Conservation (phyloP, 441 rosid genomes). For the Syzygium malaccense region DNA sequence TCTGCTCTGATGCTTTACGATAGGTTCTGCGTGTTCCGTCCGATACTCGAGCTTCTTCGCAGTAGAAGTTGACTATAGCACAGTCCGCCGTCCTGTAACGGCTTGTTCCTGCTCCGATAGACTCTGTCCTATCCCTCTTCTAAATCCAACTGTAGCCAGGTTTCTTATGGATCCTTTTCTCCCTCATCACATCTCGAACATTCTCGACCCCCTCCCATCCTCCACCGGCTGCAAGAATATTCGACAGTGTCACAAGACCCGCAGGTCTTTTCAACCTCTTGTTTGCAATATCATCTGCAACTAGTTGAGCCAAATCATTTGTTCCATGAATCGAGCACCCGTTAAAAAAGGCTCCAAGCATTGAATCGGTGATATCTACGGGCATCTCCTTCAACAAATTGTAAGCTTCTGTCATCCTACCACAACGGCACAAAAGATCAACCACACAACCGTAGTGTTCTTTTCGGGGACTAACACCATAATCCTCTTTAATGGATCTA, state of each 20-base stretch:
- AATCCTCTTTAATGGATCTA: conserved; percentile 19
- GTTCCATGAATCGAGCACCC: conserved; percentile 31
- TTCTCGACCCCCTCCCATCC: conserved; percentile 34
- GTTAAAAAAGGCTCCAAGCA: conserved; percentile 33
- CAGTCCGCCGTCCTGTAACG: not conserved
- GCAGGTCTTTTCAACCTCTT: conserved; percentile 21
- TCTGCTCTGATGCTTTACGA: not conserved
- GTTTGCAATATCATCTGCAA: conserved; percentile 12
- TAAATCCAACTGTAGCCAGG: conserved; percentile 25
- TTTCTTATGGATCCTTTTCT: conserved; percentile 22
- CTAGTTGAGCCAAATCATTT: conserved; percentile 27
- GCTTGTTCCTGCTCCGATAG: not conserved
- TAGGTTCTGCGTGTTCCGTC: not conserved
- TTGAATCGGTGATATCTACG: conserved; percentile 18
- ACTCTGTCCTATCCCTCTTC: not conserved
- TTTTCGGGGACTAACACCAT: conserved; percentile 6
- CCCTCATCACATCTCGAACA: conserved; percentile 31
- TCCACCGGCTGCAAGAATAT: conserved; percentile 32
- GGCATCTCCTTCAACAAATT: conserved; percentile 24
- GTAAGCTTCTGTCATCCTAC: conserved; percentile 29
- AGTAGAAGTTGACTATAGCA: not conserved
- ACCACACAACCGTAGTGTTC: conserved; percentile 36
- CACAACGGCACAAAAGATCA: conserved; percentile 40
- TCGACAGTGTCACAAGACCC: conserved; percentile 30
- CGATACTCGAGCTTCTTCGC: not conserved